A percentile compares a stretch with the other conserved stretches of the same genome.
Evolutionary conservation across 2,329 filamentous ascomycete genomes (phyloP).

Genomic region (Daldinia eschscholtzii): DNA sequence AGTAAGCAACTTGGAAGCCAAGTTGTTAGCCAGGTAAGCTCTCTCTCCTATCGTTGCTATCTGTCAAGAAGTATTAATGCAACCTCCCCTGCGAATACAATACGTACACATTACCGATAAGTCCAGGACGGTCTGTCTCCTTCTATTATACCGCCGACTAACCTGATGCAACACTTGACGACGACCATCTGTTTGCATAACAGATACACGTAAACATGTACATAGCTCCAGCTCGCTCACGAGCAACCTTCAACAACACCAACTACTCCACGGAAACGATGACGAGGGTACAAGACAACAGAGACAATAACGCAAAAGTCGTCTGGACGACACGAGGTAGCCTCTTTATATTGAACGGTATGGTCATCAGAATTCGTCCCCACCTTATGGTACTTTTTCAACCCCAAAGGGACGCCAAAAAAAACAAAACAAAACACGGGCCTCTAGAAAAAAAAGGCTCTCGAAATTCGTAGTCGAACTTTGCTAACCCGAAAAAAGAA

Average conservation of each 20-base stretch:
- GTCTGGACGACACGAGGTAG: slow-evolving; percentile 9
- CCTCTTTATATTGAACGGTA: slow-evolving; percentile 26
- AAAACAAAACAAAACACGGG: background rate
- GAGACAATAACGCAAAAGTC: background rate
- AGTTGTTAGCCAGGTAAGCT: background rate
- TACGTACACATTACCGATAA: background rate
- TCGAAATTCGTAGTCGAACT: slow-evolving; percentile 1
- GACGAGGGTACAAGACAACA: background rate
- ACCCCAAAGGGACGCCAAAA: background rate
- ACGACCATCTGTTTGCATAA: too few species aligned
- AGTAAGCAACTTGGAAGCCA: background rate
- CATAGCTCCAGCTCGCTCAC: background rate
- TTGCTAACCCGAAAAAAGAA: slow-evolving; percentile 16
- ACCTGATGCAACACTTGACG: background rate
- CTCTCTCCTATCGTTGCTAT: slow-evolving; percentile 8
- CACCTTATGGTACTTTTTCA: slow-evolving; percentile 15
- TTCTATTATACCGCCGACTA: background rate
- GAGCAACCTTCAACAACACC: background rate
- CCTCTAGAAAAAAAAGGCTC: background rate
- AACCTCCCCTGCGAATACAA: background rate
- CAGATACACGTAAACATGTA: background rate
- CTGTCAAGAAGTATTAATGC: background rate
- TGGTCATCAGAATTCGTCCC: slow-evolving; percentile 8
- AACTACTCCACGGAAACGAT: background rate
- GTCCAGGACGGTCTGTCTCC: background rate